Conservation (phyloP, 495 filamentous ascomycete genomes). For the Monascus purpureus region DNA sequence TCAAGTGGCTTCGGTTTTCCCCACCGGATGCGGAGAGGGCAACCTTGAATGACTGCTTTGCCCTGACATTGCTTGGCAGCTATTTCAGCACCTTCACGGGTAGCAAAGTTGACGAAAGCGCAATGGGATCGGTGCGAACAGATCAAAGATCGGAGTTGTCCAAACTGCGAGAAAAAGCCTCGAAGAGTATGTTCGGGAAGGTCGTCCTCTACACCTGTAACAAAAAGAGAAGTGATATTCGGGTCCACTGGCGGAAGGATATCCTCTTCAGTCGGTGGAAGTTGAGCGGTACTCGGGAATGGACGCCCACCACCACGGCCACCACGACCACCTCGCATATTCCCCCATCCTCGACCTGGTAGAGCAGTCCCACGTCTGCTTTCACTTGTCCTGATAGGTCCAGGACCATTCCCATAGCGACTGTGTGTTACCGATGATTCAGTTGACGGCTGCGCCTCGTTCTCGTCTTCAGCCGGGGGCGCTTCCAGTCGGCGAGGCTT, state of each 20-base stretch:
- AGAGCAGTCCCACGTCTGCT: constrained; percentile 22
- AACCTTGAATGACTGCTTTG: constrained; percentile 67
- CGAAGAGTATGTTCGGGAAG: constrained; percentile 83
- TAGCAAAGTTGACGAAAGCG: constrained; percentile 87
- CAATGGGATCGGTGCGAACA: constrained; percentile 95
- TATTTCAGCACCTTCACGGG: constrained; percentile 65
- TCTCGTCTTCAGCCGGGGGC: constrained; percentile 25
- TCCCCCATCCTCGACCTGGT: constrained; percentile 30
- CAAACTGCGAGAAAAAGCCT: constrained; percentile 77
- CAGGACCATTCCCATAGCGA: constrained; percentile 32
- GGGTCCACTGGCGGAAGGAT: constrained; percentile 69
- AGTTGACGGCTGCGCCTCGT: constrained; percentile 10
- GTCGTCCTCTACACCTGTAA: constrained; percentile 93
- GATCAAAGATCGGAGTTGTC: constrained; percentile 74
- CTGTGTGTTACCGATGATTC: constrained; percentile 21
- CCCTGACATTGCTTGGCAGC: constrained; percentile 79
- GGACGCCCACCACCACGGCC: constrained; percentile 44
- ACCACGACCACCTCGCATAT: constrained; percentile 24
- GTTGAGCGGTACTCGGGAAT: constrained; percentile 55
- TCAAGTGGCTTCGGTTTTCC: constrained; percentile 82
- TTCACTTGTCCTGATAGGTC: constrained; percentile 55
- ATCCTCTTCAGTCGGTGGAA: constrained; percentile 69
- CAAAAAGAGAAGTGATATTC: constrained; percentile 79
- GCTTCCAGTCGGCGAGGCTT: constrained; percentile 58
- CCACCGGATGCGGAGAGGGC: constrained; percentile 82